phyloP scores from a whole-genome alignment of 192 early-diverging fungal genomes.

The Diversispora epigaea region DNA sequence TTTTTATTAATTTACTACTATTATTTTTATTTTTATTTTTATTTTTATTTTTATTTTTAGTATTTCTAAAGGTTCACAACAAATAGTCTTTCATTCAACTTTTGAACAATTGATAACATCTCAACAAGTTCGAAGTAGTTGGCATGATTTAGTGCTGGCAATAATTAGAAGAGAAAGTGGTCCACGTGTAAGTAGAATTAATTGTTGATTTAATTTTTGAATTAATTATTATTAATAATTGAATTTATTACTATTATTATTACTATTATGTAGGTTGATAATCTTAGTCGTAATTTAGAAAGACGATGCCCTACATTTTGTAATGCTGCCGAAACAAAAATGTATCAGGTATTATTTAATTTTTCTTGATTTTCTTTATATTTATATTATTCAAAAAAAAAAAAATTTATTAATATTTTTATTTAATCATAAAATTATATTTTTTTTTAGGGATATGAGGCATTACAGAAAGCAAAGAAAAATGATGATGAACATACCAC shows the following conservation, averaged over 20 bases:
- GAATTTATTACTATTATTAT: neutral
- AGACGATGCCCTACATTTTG: conserved; percentile 25
- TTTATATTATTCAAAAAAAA: neutral
- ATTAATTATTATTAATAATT: neutral
- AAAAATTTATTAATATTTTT: neutral
- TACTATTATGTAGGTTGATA: conserved; percentile 11
- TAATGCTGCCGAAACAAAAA: conserved; percentile 24
- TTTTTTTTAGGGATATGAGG: conserved; percentile 24
- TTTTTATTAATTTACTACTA: neutral
- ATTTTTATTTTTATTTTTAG: neutral
- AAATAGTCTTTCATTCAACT: conserved; percentile 1
- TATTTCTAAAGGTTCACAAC: conserved; percentile 3
- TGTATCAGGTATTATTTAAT: conserved; percentile 12
- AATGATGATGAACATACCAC: conserved; percentile 22
- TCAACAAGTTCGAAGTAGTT: conserved; percentile 11
- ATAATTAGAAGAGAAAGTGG: conserved; percentile 28
- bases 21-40: neutral
- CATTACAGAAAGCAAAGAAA: conserved; percentile 25
- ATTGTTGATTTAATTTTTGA: neutral
- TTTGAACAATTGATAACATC: conserved; percentile 14
- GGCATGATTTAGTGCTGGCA: conserved; percentile 31
- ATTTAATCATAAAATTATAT: neutral
- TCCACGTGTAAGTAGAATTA: conserved; percentile 13
- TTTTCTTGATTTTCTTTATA: neutral
- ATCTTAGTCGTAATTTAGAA: conserved; percentile 27